Conservation (phyloP, 257 asterid species). For the Lantana camara region DNA sequence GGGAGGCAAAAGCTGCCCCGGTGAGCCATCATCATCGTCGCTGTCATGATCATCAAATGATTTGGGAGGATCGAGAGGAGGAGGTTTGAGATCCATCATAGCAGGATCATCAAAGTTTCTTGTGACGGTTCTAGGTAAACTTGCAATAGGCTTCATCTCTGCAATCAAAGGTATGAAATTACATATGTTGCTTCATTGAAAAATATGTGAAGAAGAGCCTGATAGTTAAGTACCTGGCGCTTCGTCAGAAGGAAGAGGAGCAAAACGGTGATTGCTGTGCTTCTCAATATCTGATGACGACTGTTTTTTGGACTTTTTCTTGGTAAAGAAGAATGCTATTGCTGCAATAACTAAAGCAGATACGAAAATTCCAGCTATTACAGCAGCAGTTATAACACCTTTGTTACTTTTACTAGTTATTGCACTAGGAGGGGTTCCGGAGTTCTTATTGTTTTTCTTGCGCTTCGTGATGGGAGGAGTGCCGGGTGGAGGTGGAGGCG, state of each 20-base stretch:
- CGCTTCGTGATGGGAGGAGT: constrained; percentile 76
- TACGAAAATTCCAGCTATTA: constrained; percentile 82
- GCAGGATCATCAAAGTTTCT: constrained; percentile 66
- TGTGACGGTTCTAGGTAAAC: constrained; percentile 44
- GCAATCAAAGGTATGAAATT: constrained; percentile 20
- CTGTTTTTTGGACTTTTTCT: constrained; percentile 62
- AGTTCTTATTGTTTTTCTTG: constrained; percentile 35
- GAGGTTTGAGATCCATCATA: constrained; percentile 69
- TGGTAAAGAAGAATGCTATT: constrained; percentile 65
- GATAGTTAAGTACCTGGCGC: constrained; percentile 46
- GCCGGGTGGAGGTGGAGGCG: constrained; percentile 98
- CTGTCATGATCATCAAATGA: constrained; percentile 52
- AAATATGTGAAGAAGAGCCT: neutral
- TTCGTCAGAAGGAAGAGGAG: constrained; percentile 69
- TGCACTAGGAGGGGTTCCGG: constrained; percentile 50
- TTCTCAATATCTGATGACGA: constrained; percentile 64
- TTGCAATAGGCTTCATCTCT: constrained; percentile 66
- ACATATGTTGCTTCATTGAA: neutral
- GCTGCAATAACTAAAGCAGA: constrained; percentile 78
- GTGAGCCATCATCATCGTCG: constrained; percentile 54
- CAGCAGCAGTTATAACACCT: constrained; percentile 68
- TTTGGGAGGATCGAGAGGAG: constrained; percentile 73
- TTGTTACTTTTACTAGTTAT: constrained; percentile 41
- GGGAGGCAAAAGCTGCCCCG: constrained; percentile 59
- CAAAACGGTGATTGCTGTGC: constrained; percentile 63